Percentiles rank a stretch among this genome's conserved stretches.
Conservation (phyloP, 352 stramenopile genomes). For the Thalassiosira allenii region DNA sequence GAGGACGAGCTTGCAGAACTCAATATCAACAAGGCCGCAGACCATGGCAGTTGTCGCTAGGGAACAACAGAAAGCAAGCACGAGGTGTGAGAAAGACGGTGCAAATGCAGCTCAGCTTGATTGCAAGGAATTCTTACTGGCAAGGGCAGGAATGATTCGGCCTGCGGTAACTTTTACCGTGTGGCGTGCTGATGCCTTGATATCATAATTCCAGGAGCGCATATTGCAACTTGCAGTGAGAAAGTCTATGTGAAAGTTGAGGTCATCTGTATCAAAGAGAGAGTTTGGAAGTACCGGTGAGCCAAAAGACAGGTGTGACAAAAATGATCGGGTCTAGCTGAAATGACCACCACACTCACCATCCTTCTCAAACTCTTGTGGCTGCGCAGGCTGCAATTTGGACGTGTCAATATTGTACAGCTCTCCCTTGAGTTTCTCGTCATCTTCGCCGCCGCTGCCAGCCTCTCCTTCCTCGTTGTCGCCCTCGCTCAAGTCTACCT, state of each 20-base stretch:
- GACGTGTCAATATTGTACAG: slow-evolving; percentile 69
- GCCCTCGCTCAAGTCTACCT: slow-evolving; percentile 68
- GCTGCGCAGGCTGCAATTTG: slow-evolving; percentile 82
- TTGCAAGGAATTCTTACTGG: too few relatives aligned
- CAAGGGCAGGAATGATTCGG: slow-evolving; percentile 98
- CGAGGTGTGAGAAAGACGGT: too few relatives aligned
- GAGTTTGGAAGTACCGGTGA: background rate
- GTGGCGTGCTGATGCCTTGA: slow-evolving; percentile 93
- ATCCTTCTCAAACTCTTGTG: slow-evolving; percentile 95
- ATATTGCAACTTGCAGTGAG: slow-evolving; percentile 95
- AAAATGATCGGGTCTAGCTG: too few relatives aligned
- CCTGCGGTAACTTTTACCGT: slow-evolving; percentile 97
- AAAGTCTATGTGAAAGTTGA: slow-evolving; percentile 91
- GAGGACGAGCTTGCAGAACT: slow-evolving; percentile 92
- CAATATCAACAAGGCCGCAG: slow-evolving; percentile 96
- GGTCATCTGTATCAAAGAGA: slow-evolving; percentile 65
- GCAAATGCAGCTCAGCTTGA: too few relatives aligned
- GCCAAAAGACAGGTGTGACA: too few relatives aligned
- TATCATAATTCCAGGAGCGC: slow-evolving; percentile 93
- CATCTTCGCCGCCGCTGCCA: slow-evolving; percentile 51
- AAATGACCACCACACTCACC: slow-evolving; percentile 25
- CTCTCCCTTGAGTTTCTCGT: slow-evolving; percentile 70
- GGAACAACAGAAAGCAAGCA: too few relatives aligned
- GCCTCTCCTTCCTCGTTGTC: slow-evolving; percentile 58
- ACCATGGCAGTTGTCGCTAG: slow-evolving; percentile 96